A percentile compares a stretch with the other conserved stretches of the same genome.
These are phyloP conservation scores for Daldinia eschscholtzii DNA, from an alignment of 2,329 filamentous ascomycete genomes.

Conservation along the genomic window DNA sequence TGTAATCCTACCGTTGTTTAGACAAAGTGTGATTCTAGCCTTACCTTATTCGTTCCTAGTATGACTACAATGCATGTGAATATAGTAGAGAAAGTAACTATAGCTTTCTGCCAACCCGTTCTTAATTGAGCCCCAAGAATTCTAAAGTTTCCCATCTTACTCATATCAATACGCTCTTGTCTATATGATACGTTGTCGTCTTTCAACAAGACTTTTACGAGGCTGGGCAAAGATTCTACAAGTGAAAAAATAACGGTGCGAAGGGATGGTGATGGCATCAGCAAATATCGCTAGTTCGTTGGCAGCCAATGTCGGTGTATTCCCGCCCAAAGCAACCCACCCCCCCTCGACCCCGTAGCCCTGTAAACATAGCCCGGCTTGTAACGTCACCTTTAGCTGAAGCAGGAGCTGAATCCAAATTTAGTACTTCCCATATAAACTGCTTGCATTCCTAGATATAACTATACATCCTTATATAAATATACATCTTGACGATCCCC, in stretches of 20 bases:
- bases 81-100: conserved; percentile 13
- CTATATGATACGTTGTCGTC: conserved; percentile 7
- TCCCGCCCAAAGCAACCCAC: background rate
- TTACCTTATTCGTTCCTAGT: background rate
- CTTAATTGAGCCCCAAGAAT: conserved; percentile 5
- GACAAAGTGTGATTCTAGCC: background rate
- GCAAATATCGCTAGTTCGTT: conserved; percentile 6
- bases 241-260: conserved; percentile 15
- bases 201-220: conserved; percentile 5
- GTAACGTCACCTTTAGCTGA: conserved; percentile 17
- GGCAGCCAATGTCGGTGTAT: conserved; percentile 7
- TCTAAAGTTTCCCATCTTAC: conserved; percentile 21
- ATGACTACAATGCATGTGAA: conserved; percentile 4
- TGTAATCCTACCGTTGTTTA: conserved; percentile 2
- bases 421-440: conserved; percentile 7
- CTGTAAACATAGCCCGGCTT: conserved; percentile 21
- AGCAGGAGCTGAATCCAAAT: conserved; percentile 33
- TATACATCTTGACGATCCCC: conserved; percentile 6
- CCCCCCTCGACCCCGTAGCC: conserved; percentile 5
- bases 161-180: conserved; percentile 15
- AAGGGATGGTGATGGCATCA: conserved; percentile 13
- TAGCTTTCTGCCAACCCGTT: conserved; percentile 5
- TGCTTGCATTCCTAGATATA: background rate
- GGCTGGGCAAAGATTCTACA: conserved; percentile 1
- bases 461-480: conserved; percentile 7